Evolutionary conservation across 257 asterid genomes (phyloP), one percentile per base, ranked within the genome.

Genomic region (Przewalskia tangutica): DNA sequence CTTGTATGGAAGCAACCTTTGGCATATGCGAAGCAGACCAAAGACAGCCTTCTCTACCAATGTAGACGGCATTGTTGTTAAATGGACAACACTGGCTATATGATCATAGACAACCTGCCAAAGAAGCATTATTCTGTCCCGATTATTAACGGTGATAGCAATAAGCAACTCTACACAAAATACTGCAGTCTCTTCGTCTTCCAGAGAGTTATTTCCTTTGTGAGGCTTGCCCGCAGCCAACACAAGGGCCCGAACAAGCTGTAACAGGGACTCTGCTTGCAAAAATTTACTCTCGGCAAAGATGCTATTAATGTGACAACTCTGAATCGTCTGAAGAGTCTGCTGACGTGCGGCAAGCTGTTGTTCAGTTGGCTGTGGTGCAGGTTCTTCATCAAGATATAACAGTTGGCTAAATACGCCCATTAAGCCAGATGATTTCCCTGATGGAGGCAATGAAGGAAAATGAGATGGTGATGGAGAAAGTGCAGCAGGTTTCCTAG

Each of bases 11-110:
- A 95, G 98, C 84, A 95, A 84, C 16, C 97, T 90, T 85, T 91
- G 98, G 88, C 97, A 93, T 82, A 95, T 93, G 18, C 93, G 94
- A 68, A 95, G 95, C 81, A 95, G 98, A 67, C 98, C 98, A 84
- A 95, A 95, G 54, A 93, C 92, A 65, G 98, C 98, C 89, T 92
- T 93, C 88, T 95, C 98, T 16, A 95, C 97, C 23, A 95, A 90
- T 59, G 95, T 85, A 86, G 95, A 89, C 51, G 98, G 97, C 98
- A 95, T 90, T 65, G 85, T 88, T 53, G 93, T 92, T 64, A 97
- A 91, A 70, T 91, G 97, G 83, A 95, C 98, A 83, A 95, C 82
- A 85, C 83, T 89, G 40, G 95, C 92, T 77, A 93, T 91, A 90
- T 93, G 91, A 85, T 93, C 98, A 77, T 93, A 91, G 81, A 95